Evolutionary conservation across 345 rosid genomes (phyloP).

Genomic region (Linum tenue): DNA sequence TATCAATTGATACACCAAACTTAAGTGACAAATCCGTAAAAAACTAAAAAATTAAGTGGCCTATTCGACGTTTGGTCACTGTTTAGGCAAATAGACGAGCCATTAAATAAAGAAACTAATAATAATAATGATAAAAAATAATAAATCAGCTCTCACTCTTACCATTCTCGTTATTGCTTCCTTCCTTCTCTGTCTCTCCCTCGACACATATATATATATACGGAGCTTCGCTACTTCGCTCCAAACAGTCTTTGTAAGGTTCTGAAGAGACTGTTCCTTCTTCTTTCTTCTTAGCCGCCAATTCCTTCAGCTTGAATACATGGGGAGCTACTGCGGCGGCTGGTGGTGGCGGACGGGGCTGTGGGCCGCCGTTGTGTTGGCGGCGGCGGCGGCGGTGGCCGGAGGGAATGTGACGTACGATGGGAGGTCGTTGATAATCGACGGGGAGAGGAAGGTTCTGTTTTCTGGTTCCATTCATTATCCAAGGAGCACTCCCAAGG

Average conservation of each 20-base stretch:
- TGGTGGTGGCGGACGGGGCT: not conserved
- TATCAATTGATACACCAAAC: no score
- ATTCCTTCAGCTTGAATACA: no score
- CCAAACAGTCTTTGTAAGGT: not conserved
- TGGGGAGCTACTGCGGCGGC: not conserved
- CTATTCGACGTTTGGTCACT: no score
- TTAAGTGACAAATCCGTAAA: not conserved
- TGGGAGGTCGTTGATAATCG: not conserved
- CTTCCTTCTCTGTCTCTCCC: not conserved
- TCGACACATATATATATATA: no score
- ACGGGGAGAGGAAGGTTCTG: not conserved
- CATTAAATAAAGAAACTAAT: no score
- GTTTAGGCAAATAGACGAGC: no score
- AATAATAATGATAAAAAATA: no score
- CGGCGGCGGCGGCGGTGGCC: not conserved
- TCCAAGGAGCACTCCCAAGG: not conserved
- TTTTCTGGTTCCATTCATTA: not conserved
- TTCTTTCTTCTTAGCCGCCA: no score
- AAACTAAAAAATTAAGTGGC: no score
- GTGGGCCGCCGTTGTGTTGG: not conserved
- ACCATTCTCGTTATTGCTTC: not conserved
- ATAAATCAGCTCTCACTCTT: not conserved
- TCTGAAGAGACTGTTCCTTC: no score
- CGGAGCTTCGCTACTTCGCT: not conserved
- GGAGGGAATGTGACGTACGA: not conserved